Base-by-base conservation (phyloP, 2,329 filamentous ascomycete genomes). In the Trichoderma atrobrunneum region DNA sequence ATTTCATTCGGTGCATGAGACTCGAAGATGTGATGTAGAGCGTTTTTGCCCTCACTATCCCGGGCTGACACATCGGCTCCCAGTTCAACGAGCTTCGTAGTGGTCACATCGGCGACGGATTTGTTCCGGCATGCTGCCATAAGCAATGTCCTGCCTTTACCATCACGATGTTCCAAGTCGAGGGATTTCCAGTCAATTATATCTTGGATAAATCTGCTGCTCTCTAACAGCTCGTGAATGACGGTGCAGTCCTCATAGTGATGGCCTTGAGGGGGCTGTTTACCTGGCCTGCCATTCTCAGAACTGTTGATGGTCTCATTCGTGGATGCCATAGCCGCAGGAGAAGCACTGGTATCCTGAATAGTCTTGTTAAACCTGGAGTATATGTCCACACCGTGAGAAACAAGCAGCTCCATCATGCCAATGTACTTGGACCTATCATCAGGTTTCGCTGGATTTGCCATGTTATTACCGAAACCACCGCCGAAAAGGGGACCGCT, bases 21-120 rank as follows among this genome's bases (percentile, higher is more conserved):
- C 16, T 32, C 56, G 2, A 60, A 60, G 26, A 78, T 73, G 54
- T 72, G 59, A 63, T 79, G 78, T 3, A 78, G 59, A 18, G 72
- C 66, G n/a, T 77, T 79, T 14, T 72, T 70, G 3, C 73, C 72
- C 39, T 67, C 26, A 21, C 73, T 59, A 59, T 79, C 77, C 5
- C 69, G 73, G 2, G 75, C 77, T 5, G 73, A 69, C 3, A 76
- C n/a, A 16, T 80, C 75, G 1, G 77, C 78, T 8, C 76, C 77
- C 1, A 56, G 57, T 18, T 43, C 70, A 10, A 21, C 56, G 7
- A 36, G 24, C 32, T 43, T 36, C 60, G 11, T 59, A 16, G 43
- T 4, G 2, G 5, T 24, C 14, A 54, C 54, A 16, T 77, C 75
- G 3, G 73, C 72, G 1, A 75, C 71, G 5, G 26, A 7, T 8